These are phyloP conservation scores for Erigeron philadelphicus DNA, from an alignment of 140 eudicot species.

Conservation along the genomic window DNA sequence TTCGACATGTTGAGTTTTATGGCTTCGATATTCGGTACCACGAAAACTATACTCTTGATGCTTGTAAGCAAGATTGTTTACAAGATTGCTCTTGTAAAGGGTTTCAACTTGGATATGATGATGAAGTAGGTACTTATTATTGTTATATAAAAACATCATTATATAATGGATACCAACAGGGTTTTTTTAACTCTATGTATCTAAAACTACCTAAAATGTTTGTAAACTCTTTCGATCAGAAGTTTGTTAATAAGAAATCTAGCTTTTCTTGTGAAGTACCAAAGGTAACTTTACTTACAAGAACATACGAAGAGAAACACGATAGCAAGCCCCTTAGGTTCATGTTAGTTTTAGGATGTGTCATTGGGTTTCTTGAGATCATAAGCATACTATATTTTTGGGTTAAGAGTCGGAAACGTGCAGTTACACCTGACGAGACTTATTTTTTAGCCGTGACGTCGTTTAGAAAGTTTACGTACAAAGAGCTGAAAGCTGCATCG, in stretches of 20 bases:
- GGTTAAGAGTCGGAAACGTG: neutral
- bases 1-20: conserved; percentile 24
- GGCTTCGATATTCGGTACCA: conserved; percentile 20
- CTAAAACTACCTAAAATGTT: conserved; percentile 25
- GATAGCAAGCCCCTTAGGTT: conserved; percentile 13
- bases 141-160: conserved; percentile 29
- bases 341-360: conserved; percentile 22
- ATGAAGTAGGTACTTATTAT: conserved; percentile 21
- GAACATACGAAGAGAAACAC: conserved; percentile 19
- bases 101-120: conserved; percentile 29
- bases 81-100: conserved; percentile 32
- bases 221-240: conserved; percentile 20
- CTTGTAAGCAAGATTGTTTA: conserved; percentile 33
- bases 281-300: neutral
- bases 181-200: conserved; percentile 23
- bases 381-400: conserved; percentile 13
- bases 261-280: conserved; percentile 2
- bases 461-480: conserved; percentile 30
- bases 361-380: conserved; percentile 23
- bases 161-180: conserved; percentile 28
- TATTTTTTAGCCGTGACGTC: conserved; percentile 24
- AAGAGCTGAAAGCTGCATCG: conserved; percentile 30
- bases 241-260: neutral
- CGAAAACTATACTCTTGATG: conserved; percentile 23
- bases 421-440: conserved; percentile 6